Base-by-base conservation (phyloP, 1,139 yeast species). In the Sugiyamaella pinicola region DNA sequence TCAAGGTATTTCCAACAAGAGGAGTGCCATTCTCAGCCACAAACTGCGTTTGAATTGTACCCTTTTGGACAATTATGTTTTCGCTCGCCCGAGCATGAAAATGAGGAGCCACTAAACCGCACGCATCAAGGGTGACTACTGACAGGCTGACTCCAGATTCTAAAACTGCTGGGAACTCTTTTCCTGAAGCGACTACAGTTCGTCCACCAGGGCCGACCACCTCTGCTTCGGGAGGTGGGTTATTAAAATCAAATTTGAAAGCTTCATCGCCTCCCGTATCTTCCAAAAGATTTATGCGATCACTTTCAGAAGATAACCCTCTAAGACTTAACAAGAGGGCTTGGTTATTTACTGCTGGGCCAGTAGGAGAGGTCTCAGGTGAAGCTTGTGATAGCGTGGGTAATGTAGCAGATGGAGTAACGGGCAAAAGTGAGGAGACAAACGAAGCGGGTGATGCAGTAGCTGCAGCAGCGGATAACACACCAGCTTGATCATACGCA, bases 91-190 rank as follows among this genome's bases (percentile, higher is more conserved):
- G 52, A n/a, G 64, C 51, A 22, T 59, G 59, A 10, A 54, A 41
- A 49, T 61, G 64, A 24, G 66, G 65, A 3, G 55, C 58, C 15
- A 61, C 59, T 18, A 62, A 19, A 7, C 61, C 61, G 46, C 66
- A 63, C 1, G 65, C 62, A 2, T 53, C 60, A 19, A 63, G 50
- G 15, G 51, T 51, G 41, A 56, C 52, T 10, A 58, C 15, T 2
- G 63, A 54, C 50, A 60, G 35, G 5, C 61, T 55, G 17, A 63
- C 44, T 2, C 63, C 63, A 2, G 54, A 47, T 9, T 57, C 64
- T 40, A 38, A 56, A 4, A 53, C 42, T 4, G 66, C 65, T 4
- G 66, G 64, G 49, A 62, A 63, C 18, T 55, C 51, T 6, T 48
- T 51, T 10, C 64, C 61, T 28, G 54, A 53, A 1, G 64, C 63